A percentile compares a stretch with the other conserved stretches of the same genome.
Conservation (phyloP, 352 stramenopile genomes). For the Pythium brachiatum region DNA sequence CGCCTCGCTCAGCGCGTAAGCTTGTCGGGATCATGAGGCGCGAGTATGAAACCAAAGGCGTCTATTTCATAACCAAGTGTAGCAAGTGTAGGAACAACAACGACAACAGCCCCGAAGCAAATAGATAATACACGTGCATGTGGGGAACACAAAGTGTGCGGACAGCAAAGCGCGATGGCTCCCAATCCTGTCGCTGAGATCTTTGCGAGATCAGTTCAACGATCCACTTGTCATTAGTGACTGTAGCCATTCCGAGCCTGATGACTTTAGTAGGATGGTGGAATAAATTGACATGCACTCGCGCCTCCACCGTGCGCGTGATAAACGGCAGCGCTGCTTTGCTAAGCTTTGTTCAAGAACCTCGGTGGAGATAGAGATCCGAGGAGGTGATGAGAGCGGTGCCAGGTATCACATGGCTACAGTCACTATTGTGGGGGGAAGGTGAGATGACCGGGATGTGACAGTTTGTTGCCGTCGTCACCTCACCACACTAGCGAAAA, state of each 20-base stretch:
- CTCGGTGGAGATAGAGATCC: too few species aligned
- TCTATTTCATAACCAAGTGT: conserved; percentile 1
- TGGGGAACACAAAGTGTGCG: background rate
- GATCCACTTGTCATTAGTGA: too few species aligned
- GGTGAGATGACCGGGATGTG: background rate
- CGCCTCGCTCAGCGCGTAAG: conserved; percentile 37
- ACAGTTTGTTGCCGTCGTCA: background rate
- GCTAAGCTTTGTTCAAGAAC: too few species aligned
- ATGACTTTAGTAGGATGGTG: too few species aligned
- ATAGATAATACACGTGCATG: conserved; percentile 6
- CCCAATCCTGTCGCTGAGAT: too few species aligned
- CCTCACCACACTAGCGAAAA: background rate
- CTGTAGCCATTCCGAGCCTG: too few species aligned
- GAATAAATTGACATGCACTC: too few species aligned
- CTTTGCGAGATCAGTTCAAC: too few species aligned
- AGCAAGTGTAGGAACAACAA: background rate
- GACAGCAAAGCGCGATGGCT: too few species aligned
- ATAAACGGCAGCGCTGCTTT: too few species aligned
- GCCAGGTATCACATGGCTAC: background rate
- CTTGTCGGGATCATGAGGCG: background rate
- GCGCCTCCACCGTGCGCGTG: too few species aligned
- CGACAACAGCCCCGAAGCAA: background rate
- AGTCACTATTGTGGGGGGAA: background rate
- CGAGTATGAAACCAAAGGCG: conserved; percentile 3
- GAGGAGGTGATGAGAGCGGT: too few species aligned